Evolutionary conservation across 192 early-diverging fungal species (phyloP).

Genomic region (Linnemannia zychae): DNA sequence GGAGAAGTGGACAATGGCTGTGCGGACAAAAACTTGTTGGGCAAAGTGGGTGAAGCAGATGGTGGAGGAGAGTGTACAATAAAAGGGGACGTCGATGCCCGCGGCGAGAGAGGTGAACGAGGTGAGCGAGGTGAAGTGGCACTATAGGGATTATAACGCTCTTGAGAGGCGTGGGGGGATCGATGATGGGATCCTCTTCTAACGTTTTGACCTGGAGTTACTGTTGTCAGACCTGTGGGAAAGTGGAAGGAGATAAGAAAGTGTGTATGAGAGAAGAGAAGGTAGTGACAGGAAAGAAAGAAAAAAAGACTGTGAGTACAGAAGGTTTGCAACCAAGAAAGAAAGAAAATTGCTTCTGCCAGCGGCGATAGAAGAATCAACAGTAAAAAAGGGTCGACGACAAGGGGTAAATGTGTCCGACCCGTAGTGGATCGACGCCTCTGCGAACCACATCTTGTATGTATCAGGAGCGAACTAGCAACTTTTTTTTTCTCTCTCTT

Average conservation of each 20-base stretch:
- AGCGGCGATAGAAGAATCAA: neutral
- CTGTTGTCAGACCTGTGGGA: neutral
- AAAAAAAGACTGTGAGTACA: neutral
- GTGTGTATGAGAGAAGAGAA: neutral
- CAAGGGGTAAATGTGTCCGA: neutral
- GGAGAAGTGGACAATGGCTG: neutral
- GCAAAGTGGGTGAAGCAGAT: neutral
- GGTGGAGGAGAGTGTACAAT: neutral
- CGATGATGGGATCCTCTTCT: neutral
- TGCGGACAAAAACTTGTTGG: slow-evolving; percentile 1
- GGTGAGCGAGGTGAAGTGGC: neutral
- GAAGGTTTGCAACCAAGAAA: neutral
- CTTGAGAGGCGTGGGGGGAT: neutral
- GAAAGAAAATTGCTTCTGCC: neutral
- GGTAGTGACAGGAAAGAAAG: neutral
- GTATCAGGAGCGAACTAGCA: neutral
- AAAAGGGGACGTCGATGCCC: neutral
- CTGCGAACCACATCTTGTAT: neutral
- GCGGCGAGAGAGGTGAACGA: neutral
- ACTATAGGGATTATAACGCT: neutral
- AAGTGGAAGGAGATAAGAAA: neutral
- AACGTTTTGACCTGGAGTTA: neutral
- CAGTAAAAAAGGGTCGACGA: neutral
- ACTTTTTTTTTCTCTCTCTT: neutral
- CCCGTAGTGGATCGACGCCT: neutral